Percentiles rank a stretch among this genome's conserved stretches.
These are phyloP conservation scores for Nannochloris sp. DNA, from an alignment of 139 green algal genomes.

Conservation along the genomic window DNA sequence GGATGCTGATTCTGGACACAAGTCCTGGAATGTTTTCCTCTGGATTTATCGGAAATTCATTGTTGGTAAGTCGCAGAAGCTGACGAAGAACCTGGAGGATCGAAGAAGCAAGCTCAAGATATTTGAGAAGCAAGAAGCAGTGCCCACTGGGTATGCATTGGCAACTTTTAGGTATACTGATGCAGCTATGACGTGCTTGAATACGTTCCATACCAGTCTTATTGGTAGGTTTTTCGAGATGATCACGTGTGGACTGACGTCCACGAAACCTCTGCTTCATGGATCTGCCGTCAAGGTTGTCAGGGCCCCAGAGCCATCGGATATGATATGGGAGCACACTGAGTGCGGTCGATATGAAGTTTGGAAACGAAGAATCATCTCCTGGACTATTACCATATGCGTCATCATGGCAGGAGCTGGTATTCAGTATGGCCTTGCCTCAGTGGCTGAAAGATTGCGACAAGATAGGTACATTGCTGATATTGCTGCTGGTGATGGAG, in stretches of 20 bases:
- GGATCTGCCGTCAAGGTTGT: conserved; percentile 14
- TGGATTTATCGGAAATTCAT: conserved; percentile 24
- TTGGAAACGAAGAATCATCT: conserved; percentile 10
- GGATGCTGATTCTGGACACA: conserved; percentile 10
- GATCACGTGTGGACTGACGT: conserved; percentile 16
- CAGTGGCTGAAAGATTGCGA: conserved; percentile 16
- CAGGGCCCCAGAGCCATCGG: conserved; percentile 41
- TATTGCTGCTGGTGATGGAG: conserved; percentile 6
- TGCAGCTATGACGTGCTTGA: conserved; percentile 28
- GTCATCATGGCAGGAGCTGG: conserved; percentile 25
- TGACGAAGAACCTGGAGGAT: conserved; percentile 13
- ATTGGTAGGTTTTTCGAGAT: conserved; percentile 4
- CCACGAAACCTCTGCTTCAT: conserved; percentile 13
- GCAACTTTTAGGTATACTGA: conserved; percentile 44
- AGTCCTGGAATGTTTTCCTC: conserved; percentile 5
- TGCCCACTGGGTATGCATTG: conserved; percentile 37
- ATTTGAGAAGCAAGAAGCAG: conserved; percentile 24
- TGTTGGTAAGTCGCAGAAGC: conserved; percentile 5
- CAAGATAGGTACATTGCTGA: conserved; percentile 7
- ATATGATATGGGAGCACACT: conserved; percentile 44
- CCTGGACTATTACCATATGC: conserved; percentile 20
- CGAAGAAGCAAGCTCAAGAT: conserved; percentile 20
- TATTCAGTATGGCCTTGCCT: conserved; percentile 35
- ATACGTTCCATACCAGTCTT: conserved; percentile 23
- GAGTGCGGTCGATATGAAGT: conserved; percentile 10